Base-by-base conservation (phyloP, 208 protist species). In the Leishmania arabica region DNA sequence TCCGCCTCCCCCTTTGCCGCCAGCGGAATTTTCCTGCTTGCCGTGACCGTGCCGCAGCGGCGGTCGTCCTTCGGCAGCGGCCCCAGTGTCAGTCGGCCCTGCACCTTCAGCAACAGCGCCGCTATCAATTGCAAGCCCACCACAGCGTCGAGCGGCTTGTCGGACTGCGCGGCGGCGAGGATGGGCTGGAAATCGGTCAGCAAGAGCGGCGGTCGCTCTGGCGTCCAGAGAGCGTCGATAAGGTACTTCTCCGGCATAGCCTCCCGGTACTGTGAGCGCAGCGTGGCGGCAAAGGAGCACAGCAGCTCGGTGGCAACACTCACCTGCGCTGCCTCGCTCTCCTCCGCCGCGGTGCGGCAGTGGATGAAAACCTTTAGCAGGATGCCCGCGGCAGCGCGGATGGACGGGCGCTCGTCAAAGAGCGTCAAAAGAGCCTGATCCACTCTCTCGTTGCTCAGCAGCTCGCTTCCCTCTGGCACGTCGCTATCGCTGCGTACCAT, bases 371-470 rank as follows among this genome's bases (percentile, higher is more conserved):
- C 92, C 79, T 92, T 92, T 40, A 98, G 88, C 54, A 98, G 87
- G 31, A 94, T 81, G 21, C 95, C 95, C 11, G 94, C 93, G 60
- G 95, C 95, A 19, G 85, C 83, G 2, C 95, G 92, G 60, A 98
- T 91, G 15, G 88, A 95, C 31, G 92, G 91, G n/a, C 94, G 93
- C 83, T 98, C 95, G 78, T 97, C 94, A 81, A 98, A 97, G 13
- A 98, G 78, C 5, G 84, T 91, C 45, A 95, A 75, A 27, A 98
- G 84, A 54, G 92, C 92, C 72, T 89, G 85, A 82, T 98, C 93
- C 42, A 98, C 86, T 84, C 91, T 91, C 62, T 95, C 92, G 79
- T 93, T 95, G 51, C 78, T 87, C n/a, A 97, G 82, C 49, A 94
- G 74, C 83, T 92, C 90, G 69, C 86, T 90, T 31, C 87, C 89